Percentiles rank a stretch among this genome's conserved stretches.
These are phyloP conservation scores for Curvularia hawaiiensis DNA, from an alignment of 2,329 filamentous ascomycete genomes.

Conservation along the genomic window DNA sequence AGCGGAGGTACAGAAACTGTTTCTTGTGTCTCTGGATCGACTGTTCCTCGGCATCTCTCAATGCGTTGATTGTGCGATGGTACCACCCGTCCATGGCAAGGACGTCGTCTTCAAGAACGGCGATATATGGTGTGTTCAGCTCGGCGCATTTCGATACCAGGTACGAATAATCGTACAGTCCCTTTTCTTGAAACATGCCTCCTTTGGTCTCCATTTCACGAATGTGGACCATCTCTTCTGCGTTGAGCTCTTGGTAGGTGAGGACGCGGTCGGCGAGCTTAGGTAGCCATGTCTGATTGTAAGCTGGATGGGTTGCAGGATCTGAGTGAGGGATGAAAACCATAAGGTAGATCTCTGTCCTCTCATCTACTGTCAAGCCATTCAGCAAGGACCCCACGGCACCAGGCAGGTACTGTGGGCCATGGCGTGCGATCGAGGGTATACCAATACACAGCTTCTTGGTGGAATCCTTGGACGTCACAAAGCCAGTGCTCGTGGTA, in stretches of 20 bases:
- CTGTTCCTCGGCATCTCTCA: constrained; percentile 42
- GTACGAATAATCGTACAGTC: constrained; percentile 52
- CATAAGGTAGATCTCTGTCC: constrained; percentile 49
- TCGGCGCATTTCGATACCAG: constrained; percentile 49
- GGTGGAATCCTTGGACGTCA: constrained; percentile 14
- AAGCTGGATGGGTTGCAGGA: constrained; percentile 49
- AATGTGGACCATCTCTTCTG: constrained; percentile 44
- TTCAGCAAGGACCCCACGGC: constrained; percentile 53
- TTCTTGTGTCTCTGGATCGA: constrained; percentile 28
- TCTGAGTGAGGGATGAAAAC: constrained; percentile 54
- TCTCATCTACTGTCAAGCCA: constrained; percentile 49
- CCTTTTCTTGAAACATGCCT: constrained; percentile 48
- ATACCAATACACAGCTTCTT: constrained; percentile 52
- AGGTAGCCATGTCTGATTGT: constrained; percentile 48
- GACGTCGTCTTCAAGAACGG: constrained; percentile 56
- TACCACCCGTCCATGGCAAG: constrained; percentile 57
- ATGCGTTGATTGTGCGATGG: constrained; percentile 46
- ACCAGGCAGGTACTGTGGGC: constrained; percentile 48
- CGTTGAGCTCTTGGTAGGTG: constrained; percentile 44
- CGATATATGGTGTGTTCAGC: constrained; percentile 48
- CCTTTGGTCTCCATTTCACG: constrained; percentile 34
- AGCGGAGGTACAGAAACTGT: constrained; percentile 51
- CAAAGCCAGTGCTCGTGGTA: constrained; percentile 20
- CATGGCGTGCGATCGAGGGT: constrained; percentile 50
- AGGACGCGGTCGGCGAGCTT: constrained; percentile 49